These are phyloP conservation scores for Saccharomycopsis fibuligera DNA, from an alignment of 805 yeast genomes.

Conservation along the genomic window DNA sequence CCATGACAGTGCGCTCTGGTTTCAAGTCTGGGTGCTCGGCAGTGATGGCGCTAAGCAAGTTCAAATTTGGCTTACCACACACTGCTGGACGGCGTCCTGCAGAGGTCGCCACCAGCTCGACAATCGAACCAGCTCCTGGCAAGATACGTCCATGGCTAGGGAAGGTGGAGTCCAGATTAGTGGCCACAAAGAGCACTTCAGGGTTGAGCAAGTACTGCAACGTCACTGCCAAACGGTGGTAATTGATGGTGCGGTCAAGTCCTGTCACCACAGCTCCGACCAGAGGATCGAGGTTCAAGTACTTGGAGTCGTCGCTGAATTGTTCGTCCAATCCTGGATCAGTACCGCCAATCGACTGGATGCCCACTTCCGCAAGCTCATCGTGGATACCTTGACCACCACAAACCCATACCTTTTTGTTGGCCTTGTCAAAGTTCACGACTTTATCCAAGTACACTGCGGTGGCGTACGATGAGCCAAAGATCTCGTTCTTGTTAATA, in stretches of 20 bases:
- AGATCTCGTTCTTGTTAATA: slow-evolving; percentile 57
- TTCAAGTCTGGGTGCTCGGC: slow-evolving; percentile 54
- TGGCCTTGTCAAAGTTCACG: slow-evolving; percentile 61
- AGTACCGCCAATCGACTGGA: slow-evolving; percentile 73
- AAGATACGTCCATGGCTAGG: slow-evolving; percentile 81
- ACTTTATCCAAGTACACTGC: slow-evolving; percentile 81
- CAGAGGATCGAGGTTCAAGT: slow-evolving; percentile 52
- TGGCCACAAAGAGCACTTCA: slow-evolving; percentile 72
- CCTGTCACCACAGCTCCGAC: slow-evolving; percentile 93
- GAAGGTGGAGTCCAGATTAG: slow-evolving; percentile 91
- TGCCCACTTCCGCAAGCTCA: slow-evolving; percentile 73
- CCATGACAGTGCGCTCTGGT: slow-evolving; percentile 65
- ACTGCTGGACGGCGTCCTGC: slow-evolving; percentile 81
- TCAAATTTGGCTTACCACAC: slow-evolving; percentile 87
- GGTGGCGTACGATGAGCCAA: slow-evolving; percentile 88
- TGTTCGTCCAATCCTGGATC: slow-evolving; percentile 52
- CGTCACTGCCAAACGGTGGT: slow-evolving; percentile 73
- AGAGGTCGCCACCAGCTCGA: slow-evolving; percentile 68
- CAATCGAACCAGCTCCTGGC: slow-evolving; percentile 94
- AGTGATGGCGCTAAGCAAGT: slow-evolving; percentile 85
- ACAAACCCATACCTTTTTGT: slow-evolving; percentile 75
- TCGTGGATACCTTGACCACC: slow-evolving; percentile 85
- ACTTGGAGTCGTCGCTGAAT: slow-evolving; percentile 51
- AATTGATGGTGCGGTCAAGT: slow-evolving; percentile 68
- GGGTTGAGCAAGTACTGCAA: slow-evolving; percentile 71